Percentiles rank a stretch among this genome's conserved stretches.
phyloP scores from a whole-genome alignment of 495 filamentous ascomycete genomes.

The Penicillium crystallinum region DNA sequence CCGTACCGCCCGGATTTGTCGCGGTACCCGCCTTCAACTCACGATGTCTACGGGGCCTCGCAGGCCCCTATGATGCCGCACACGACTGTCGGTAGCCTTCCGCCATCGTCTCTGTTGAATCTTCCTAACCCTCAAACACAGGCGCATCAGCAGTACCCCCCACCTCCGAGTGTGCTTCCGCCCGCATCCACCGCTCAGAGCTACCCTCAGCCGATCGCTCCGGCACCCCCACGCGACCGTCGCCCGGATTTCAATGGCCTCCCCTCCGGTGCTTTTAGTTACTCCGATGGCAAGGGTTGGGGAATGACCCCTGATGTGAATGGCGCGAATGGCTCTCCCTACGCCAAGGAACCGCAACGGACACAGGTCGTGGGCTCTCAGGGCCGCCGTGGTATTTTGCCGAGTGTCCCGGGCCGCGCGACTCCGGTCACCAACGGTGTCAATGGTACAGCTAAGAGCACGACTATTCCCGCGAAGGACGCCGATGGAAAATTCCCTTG shows the following conservation, averaged over 20 bases:
- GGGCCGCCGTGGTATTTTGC: conserved; percentile 80
- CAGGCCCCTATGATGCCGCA: conserved; percentile 44
- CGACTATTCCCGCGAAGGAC: conserved; percentile 83
- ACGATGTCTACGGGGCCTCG: conserved; percentile 51
- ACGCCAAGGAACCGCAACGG: conserved; percentile 54
- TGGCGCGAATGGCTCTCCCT: conserved; percentile 37
- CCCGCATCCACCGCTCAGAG: conserved; percentile 59
- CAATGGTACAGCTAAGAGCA: conserved; percentile 61
- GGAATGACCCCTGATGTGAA: conserved; percentile 39
- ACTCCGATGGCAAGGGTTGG: conserved; percentile 41
- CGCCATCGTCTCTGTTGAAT: conserved; percentile 47
- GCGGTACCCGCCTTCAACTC: conserved; percentile 57
- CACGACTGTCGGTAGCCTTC: conserved; percentile 57
- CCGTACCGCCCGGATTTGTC: conserved; percentile 58
- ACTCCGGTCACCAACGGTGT: conserved; percentile 59
- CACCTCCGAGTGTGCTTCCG: conserved; percentile 58
- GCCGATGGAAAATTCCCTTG: conserved; percentile 96
- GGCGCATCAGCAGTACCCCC: conserved; percentile 53
- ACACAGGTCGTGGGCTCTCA: conserved; percentile 92
- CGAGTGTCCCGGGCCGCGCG: conserved; percentile 78
- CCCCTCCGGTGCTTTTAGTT: conserved; percentile 56
- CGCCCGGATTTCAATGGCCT: conserved; percentile 51
- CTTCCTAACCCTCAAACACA: conserved; percentile 47
- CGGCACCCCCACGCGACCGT: conserved; percentile 58
- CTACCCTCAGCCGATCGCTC: conserved; percentile 68